These are phyloP conservation scores for Neurospora cerealis DNA, from an alignment of 495 filamentous ascomycete species.

Conservation along the genomic window DNA sequence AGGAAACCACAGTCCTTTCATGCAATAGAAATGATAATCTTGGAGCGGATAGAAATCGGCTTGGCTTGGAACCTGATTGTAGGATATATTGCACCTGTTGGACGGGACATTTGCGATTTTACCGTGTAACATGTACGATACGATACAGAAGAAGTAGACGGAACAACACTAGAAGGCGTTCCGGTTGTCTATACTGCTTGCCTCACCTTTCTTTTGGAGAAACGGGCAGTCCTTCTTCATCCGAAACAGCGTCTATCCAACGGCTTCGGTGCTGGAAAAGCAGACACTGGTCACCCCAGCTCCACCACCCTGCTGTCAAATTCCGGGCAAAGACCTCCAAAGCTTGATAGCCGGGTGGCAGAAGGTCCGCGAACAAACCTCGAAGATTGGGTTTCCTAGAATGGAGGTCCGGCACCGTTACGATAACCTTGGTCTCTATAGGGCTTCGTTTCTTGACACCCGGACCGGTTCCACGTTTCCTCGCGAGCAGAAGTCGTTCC, in stretches of 20 bases:
- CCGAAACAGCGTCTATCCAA: conserved; percentile 40
- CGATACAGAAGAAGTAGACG: neutral
- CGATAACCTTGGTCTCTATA: conserved; percentile 39
- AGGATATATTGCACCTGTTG: neutral
- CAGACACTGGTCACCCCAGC: conserved; percentile 79
- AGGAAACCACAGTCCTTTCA: neutral
- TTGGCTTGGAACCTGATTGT: neutral
- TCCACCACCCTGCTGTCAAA: conserved; percentile 79
- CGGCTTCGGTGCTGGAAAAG: conserved; percentile 63
- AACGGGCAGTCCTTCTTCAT: neutral
- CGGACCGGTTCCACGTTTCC: conserved; percentile 18
- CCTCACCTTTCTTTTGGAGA: neutral
- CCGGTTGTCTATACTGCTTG: neutral
- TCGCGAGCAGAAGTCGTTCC: conserved; percentile 68
- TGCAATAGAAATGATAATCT: neutral
- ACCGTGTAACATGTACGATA: neutral
- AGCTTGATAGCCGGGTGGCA: conserved; percentile 45
- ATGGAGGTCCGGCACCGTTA: conserved; percentile 81
- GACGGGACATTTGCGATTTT: neutral
- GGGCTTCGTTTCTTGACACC: conserved; percentile 17
- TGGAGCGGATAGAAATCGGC: neutral
- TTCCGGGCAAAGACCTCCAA: conserved; percentile 86
- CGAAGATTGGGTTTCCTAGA: conserved; percentile 69
- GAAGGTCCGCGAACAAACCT: conserved; percentile 32
- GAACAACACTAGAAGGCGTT: neutral